phyloP scores from a whole-genome alignment of 495 filamentous ascomycete genomes.

The Podospora sp. region DNA sequence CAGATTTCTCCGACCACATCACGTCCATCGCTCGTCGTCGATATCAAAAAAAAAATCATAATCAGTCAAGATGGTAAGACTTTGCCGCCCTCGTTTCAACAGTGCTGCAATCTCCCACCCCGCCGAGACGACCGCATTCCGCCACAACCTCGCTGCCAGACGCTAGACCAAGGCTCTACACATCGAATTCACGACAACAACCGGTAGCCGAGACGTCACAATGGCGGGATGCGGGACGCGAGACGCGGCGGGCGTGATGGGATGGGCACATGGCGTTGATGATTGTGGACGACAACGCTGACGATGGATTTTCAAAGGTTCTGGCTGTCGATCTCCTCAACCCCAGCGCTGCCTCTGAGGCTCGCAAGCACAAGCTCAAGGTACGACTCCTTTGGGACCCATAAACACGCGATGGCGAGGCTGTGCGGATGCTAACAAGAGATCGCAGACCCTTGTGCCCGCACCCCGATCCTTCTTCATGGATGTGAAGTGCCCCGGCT shows the following conservation, averaged over 20 bases:
- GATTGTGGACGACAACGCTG: slow-evolving; percentile 34
- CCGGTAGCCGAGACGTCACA: background rate
- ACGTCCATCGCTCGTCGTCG: slow-evolving; percentile 48
- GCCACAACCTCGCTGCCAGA: slow-evolving; percentile 13
- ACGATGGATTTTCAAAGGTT: slow-evolving; percentile 66
- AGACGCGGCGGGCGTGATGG: background rate
- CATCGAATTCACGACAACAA: background rate
- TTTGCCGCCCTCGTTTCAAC: slow-evolving; percentile 32
- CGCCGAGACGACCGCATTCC: slow-evolving; percentile 21
- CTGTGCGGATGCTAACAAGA: background rate
- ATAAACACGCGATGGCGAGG: background rate
- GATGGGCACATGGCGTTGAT: background rate
- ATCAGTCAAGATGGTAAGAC: slow-evolving; percentile 63
- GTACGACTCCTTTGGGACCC: slow-evolving; percentile 55
- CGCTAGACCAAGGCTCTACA: background rate
- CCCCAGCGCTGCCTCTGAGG: slow-evolving; percentile 92
- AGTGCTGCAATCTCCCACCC: slow-evolving; percentile 11
- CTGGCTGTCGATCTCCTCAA: slow-evolving; percentile 99
- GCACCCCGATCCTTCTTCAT: slow-evolving; percentile 99
- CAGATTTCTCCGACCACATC: slow-evolving; percentile 48
- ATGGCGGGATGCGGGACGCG: background rate
- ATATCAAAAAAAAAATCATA: slow-evolving; percentile 27
- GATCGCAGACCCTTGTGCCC: slow-evolving; percentile 80
- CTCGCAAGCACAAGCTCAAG: slow-evolving; percentile 99
- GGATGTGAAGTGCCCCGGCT: slow-evolving; percentile 99